A percentile compares a stretch with the other conserved stretches of the same genome.
These are phyloP conservation scores for Orbilia quercus DNA, from an alignment of 2,329 filamentous ascomycete species.

Conservation along the genomic window DNA sequence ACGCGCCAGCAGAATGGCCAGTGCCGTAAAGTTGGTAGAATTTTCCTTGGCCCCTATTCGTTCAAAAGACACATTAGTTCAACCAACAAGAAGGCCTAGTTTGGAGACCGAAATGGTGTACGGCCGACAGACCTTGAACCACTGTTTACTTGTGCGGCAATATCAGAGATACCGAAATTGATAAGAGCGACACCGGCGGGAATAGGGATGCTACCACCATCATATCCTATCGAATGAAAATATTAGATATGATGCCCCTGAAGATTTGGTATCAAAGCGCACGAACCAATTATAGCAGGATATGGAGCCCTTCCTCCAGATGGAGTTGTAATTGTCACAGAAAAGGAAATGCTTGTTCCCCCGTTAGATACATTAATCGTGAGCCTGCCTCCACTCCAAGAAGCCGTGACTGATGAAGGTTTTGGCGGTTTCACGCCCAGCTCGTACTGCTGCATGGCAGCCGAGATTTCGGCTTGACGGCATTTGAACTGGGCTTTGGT, in stretches of 20 bases:
- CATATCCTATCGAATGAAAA: constrained; percentile 62
- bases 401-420: constrained; percentile 66
- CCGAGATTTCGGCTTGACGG: constrained; percentile 66
- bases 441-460: constrained; percentile 68
- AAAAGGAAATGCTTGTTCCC: constrained; percentile 66
- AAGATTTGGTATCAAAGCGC: background rate
- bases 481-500: constrained; percentile 67
- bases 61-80: too few species aligned
- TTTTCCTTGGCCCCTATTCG: constrained; percentile 68
- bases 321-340: constrained; percentile 64
- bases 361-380: constrained; percentile 65
- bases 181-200: constrained; percentile 70
- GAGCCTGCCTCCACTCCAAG: constrained; percentile 64
- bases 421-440: constrained; percentile 66
- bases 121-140: constrained; percentile 60
- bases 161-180: constrained; percentile 69
- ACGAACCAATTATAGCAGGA: constrained; percentile 57
- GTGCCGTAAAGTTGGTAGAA: constrained; percentile 72
- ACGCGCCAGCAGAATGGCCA: constrained; percentile 69
- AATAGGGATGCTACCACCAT: constrained; percentile 69
- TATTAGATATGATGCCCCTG: background rate
- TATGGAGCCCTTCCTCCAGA: constrained; percentile 62
- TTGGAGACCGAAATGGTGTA: too few species aligned
- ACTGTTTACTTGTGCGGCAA: constrained; percentile 67
- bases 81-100: background rate